Evolutionary conservation across 176 grass and related monocot species (phyloP).

Genomic region (Oryza nivara): DNA sequence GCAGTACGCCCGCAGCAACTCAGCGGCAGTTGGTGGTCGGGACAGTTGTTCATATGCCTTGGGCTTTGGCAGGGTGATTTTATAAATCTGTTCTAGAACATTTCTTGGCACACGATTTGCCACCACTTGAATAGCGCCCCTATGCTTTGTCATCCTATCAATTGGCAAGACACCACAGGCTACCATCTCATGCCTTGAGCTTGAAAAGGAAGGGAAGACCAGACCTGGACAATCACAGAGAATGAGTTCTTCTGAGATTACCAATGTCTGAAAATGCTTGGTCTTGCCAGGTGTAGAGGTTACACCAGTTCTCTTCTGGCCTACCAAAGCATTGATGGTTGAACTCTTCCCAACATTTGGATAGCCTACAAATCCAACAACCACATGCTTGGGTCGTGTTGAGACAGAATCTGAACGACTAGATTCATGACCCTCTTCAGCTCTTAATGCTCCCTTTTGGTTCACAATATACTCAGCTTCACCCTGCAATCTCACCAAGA

Average conservation of each 20-base stretch:
- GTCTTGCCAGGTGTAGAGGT: constrained; percentile 84
- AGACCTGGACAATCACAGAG: constrained; percentile 78
- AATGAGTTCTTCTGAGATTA: constrained; percentile 82
- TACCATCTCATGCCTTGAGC: constrained; percentile 81
- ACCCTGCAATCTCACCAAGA: constrained; percentile 67
- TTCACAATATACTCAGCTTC: constrained; percentile 69
- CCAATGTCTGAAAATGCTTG: constrained; percentile 87
- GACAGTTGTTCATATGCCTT: constrained; percentile 62
- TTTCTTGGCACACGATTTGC: constrained; percentile 61
- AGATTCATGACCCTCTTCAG: background rate
- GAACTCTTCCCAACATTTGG: constrained; percentile 91
- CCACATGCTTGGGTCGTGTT: constrained; percentile 53
- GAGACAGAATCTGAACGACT: constrained; percentile 39
- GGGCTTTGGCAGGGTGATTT: constrained; percentile 70
- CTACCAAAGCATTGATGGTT: constrained; percentile 77
- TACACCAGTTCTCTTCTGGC: constrained; percentile 69
- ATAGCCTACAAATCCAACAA: constrained; percentile 81
- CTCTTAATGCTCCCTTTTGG: constrained; percentile 9
- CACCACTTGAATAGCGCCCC: constrained; percentile 67
- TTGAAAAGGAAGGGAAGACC: constrained; percentile 81
- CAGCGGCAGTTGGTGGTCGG: constrained; percentile 54
- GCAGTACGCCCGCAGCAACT: constrained; percentile 63
- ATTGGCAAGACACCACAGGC: constrained; percentile 77
- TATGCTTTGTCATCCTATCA: constrained; percentile 71
- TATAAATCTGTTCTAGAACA: constrained; percentile 57